Evolutionary conservation across 768 basidiomycete genomes (phyloP).

Genomic region (Leccinellum rugosiceps): DNA sequence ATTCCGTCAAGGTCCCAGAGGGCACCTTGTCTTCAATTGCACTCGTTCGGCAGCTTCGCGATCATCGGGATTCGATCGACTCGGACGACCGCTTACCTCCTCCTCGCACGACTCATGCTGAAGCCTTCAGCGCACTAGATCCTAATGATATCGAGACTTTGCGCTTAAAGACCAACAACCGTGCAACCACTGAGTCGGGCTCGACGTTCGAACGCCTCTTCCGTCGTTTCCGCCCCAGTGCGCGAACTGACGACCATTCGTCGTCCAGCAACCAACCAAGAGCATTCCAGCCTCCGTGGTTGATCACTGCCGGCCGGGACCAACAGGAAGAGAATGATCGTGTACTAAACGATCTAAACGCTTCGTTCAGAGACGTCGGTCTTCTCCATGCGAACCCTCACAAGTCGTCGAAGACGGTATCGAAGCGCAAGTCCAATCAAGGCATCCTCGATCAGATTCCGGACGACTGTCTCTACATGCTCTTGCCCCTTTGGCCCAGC

Average conservation of each 20-base stretch:
- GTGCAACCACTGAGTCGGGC: constrained; percentile 17
- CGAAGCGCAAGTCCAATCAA: constrained; percentile 16
- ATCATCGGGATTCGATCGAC: constrained; percentile 28
- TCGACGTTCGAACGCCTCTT: constrained; percentile 21
- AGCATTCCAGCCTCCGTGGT: constrained; percentile 54
- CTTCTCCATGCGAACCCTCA: constrained; percentile 56
- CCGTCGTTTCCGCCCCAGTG: constrained; percentile 18
- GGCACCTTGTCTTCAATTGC: constrained; percentile 13
- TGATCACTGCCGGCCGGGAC: constrained; percentile 58
- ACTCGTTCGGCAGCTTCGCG: constrained; percentile 6
- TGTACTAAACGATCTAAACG: constrained; percentile 65
- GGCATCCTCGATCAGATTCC: constrained; percentile 63
- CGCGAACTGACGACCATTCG: constrained; percentile 24
- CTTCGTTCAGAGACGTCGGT: constrained; percentile 79
- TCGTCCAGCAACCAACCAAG: constrained; percentile 26
- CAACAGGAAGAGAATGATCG: constrained; percentile 67
- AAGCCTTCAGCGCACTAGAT: constrained; percentile 59
- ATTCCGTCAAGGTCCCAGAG: constrained; percentile 4
- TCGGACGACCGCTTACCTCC: constrained; percentile 33
- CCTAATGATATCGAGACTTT: constrained; percentile 49
- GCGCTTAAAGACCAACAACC: constrained; percentile 32
- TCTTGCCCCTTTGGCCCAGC: constrained; percentile 80
- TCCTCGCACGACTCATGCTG: constrained; percentile 56
- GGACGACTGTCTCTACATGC: constrained; percentile 73
- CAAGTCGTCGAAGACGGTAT: constrained; percentile 23